phyloP scores from a whole-genome alignment of 257 asterid species.

The Cynanchum wilfordii region DNA sequence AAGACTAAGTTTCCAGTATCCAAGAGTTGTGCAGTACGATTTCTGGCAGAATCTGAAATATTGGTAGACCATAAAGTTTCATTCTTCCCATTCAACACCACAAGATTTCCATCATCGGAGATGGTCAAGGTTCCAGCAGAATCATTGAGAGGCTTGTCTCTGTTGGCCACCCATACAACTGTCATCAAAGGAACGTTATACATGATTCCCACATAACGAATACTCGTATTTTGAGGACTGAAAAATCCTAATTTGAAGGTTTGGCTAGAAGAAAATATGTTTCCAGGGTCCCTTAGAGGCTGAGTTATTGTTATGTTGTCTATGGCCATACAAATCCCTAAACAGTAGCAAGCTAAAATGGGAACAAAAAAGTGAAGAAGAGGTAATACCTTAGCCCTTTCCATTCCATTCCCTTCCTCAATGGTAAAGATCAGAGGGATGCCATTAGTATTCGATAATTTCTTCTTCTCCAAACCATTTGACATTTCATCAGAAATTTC shows the following conservation, averaged over 20 bases:
- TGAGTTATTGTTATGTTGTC: slow-evolving; percentile 11
- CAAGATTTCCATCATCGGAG: slow-evolving; percentile 37
- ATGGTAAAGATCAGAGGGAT: neutral
- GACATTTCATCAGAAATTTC: too few species aligned
- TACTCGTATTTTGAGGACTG: slow-evolving; percentile 19
- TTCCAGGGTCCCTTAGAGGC: slow-evolving; percentile 21
- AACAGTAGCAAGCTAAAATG: neutral
- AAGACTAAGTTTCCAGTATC: slow-evolving; percentile 49
- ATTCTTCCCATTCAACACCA: slow-evolving; percentile 25
- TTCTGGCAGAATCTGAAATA: slow-evolving; percentile 12
- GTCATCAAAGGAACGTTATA: slow-evolving; percentile 18
- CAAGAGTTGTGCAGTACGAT: slow-evolving; percentile 31
- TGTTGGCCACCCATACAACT: slow-evolving; percentile 53
- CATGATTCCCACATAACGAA: slow-evolving; percentile 31
- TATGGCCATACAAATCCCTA: neutral
- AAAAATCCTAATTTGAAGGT: slow-evolving; percentile 28
- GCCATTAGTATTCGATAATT: too few species aligned
- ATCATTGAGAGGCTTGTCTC: slow-evolving; percentile 39
- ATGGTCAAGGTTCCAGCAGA: slow-evolving; percentile 30
- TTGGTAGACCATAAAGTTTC: slow-evolving; percentile 41
- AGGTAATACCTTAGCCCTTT: neutral
- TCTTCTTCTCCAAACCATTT: too few species aligned
- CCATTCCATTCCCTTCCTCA: neutral
- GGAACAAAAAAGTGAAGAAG: neutral
- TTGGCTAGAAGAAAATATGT: slow-evolving; percentile 15